phyloP scores from a whole-genome alignment of 495 filamentous ascomycete species.

The Talaromyces thailandensis region DNA sequence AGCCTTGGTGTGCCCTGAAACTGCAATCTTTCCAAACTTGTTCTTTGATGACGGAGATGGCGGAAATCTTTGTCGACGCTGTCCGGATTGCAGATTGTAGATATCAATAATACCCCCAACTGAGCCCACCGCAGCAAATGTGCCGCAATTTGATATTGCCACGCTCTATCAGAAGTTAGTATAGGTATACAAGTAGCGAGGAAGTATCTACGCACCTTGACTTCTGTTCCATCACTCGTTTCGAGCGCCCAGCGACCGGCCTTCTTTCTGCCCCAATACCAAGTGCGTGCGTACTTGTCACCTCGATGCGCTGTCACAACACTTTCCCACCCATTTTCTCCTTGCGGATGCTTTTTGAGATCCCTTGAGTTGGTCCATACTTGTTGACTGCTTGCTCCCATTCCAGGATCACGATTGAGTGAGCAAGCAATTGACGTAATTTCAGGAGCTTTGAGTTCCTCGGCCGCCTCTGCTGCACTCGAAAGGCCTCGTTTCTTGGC shows the following conservation, averaged over 20 bases:
- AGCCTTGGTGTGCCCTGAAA: constrained; percentile 55
- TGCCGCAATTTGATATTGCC: constrained; percentile 81
- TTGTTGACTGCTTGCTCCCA: constrained; percentile 61
- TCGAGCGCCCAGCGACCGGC: constrained; percentile 90
- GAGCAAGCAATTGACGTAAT: constrained; percentile 86
- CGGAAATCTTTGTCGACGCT: constrained; percentile 78
- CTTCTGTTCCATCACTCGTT: constrained; percentile 73
- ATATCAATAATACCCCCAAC: constrained; percentile 74
- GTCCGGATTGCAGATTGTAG: constrained; percentile 93
- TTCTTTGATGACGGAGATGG: constrained; percentile 50
- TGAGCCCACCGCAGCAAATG: constrained; percentile 87
- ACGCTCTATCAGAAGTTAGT: constrained; percentile 48
- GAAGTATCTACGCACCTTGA: constrained; percentile 41
- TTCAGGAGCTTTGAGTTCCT: constrained; percentile 78
- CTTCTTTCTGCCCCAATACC: constrained; percentile 94
- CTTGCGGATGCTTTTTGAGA: constrained; percentile 35
- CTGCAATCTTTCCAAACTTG: constrained; percentile 21
- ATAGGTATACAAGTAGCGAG: neutral
- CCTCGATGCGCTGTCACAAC: constrained; percentile 88
- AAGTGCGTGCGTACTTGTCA: constrained; percentile 79
- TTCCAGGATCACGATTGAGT: constrained; percentile 86
- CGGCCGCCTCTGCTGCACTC: constrained; percentile 28
- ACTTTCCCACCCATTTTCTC: constrained; percentile 89
- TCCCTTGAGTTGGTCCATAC: constrained; percentile 71
- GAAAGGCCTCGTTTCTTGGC: constrained; percentile 73